These are phyloP conservation scores for Ganoderma meredithae DNA, from an alignment of 1,284 basidiomycete genomes.

Conservation along the genomic window DNA sequence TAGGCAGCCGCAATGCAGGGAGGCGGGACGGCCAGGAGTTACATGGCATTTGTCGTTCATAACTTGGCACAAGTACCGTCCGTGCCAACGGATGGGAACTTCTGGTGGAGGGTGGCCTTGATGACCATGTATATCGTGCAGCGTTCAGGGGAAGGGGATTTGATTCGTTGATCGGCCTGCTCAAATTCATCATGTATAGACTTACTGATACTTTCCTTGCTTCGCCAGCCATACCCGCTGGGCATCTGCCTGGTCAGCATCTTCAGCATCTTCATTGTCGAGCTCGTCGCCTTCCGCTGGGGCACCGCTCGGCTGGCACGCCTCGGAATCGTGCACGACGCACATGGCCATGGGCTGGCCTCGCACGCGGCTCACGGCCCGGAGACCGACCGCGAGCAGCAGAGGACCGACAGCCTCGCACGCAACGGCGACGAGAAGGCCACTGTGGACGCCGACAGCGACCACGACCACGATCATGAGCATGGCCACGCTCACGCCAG, in stretches of 20 bases:
- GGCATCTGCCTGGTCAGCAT: conserved; percentile 84
- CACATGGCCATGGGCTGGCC: conserved; percentile 71
- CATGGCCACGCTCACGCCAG: neutral
- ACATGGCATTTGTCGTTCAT: too few relatives aligned
- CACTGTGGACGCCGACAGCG: neutral
- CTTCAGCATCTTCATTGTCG: conserved; percentile 85
- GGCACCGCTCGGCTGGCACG: conserved; percentile 69
- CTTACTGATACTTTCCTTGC: neutral
- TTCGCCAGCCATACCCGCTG: conserved; percentile 75
- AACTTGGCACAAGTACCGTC: too few relatives aligned
- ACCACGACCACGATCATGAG: conserved; percentile 2
- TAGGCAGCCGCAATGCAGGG: too few relatives aligned
- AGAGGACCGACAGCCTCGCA: neutral
- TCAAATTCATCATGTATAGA: neutral
- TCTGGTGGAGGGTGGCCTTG: too few relatives aligned
- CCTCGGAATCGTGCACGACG: conserved; percentile 63
- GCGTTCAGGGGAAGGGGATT: too few relatives aligned
- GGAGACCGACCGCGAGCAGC: conserved; percentile 45
- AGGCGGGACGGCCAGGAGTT: too few relatives aligned
- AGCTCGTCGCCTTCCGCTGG: conserved; percentile 86
- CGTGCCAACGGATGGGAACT: too few relatives aligned
- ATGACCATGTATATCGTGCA: too few relatives aligned
- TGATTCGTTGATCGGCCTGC: too few relatives aligned
- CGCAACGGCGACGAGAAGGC: neutral
- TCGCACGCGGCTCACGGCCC: conserved; percentile 78